Conservation (phyloP, 2,329 filamentous ascomycete species). For the Fusarium heterosporum region DNA sequence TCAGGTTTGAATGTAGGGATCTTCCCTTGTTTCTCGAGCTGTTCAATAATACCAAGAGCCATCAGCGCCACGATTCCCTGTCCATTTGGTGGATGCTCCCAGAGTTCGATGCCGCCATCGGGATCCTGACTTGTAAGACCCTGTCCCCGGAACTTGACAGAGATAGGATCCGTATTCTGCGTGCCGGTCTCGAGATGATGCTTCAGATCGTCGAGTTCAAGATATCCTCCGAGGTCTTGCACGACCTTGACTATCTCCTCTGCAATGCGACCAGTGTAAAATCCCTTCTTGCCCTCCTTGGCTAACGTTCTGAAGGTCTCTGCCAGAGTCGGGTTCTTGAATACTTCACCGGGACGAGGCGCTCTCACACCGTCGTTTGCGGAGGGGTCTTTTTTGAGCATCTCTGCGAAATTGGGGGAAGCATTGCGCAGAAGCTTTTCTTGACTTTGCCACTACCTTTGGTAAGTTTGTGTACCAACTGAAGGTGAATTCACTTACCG, state of each 20-base stretch:
- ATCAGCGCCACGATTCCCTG: constrained; percentile 96
- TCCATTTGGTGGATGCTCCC: constrained; percentile 97
- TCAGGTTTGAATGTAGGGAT: constrained; percentile 76
- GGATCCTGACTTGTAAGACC: constrained; percentile 49
- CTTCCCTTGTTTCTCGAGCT: constrained; percentile 79
- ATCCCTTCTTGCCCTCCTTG: constrained; percentile 85
- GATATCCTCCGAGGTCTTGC: constrained; percentile 77
- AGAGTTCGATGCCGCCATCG: constrained; percentile 77
- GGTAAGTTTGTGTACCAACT: background rate
- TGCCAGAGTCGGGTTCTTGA: constrained; percentile 86
- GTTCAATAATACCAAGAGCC: constrained; percentile 90
- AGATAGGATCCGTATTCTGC: constrained; percentile 87
- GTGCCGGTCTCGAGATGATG: constrained; percentile 76
- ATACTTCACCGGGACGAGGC: constrained; percentile 84
- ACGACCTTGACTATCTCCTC: constrained; percentile 84
- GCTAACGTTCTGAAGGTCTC: constrained; percentile 84
- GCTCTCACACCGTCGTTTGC: constrained; percentile 77
- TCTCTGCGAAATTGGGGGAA: constrained; percentile 87
- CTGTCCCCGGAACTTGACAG: constrained; percentile 80
- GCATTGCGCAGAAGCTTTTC: constrained; percentile 75
- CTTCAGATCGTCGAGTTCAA: constrained; percentile 83
- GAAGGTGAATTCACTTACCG: constrained; percentile 62
- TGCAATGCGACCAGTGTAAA: constrained; percentile 88
- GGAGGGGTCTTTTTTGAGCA: constrained; percentile 81
- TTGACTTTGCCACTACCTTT: constrained; percentile 75